A percentile compares a stretch with the other conserved stretches of the same genome.
Evolutionary conservation across 345 rosid species (phyloP).

Genomic region (Clausena lansium): DNA sequence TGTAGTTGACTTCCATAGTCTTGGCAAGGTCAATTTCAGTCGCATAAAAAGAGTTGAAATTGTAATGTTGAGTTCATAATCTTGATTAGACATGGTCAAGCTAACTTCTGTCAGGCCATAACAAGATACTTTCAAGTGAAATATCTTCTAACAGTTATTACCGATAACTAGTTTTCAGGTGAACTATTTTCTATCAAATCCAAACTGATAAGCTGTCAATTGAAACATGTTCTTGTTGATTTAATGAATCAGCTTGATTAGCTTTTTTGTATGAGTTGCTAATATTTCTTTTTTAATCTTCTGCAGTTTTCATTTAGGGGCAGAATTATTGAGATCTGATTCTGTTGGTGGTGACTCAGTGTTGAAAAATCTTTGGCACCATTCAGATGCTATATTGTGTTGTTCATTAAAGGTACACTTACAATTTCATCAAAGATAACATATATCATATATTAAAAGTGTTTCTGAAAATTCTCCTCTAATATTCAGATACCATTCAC

Average conservation of each 20-base stretch:
- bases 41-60: too few relatives aligned
- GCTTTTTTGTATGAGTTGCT: background rate
- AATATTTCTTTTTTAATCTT: constrained; percentile 8
- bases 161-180: background rate
- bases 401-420: constrained; percentile 76
- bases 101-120: background rate
- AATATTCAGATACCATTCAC: background rate
- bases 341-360: constrained; percentile 52
- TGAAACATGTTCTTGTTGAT: background rate
- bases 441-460: background rate
- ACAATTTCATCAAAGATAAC: background rate
- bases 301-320: constrained; percentile 67
- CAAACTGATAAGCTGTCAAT: background rate
- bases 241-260: constrained; percentile 8
- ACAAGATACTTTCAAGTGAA: background rate
- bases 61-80: background rate
- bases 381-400: constrained; percentile 88
- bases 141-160: background rate
- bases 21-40: background rate
- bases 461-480: background rate
- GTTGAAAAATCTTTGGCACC: constrained; percentile 84
- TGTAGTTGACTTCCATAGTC: background rate
- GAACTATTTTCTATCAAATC: background rate
- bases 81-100: background rate
- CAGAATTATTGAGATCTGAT: constrained; percentile 65